Evolutionary conservation across 768 basidiomycete genomes (phyloP).

Genomic region (Epithele typhae): DNA sequence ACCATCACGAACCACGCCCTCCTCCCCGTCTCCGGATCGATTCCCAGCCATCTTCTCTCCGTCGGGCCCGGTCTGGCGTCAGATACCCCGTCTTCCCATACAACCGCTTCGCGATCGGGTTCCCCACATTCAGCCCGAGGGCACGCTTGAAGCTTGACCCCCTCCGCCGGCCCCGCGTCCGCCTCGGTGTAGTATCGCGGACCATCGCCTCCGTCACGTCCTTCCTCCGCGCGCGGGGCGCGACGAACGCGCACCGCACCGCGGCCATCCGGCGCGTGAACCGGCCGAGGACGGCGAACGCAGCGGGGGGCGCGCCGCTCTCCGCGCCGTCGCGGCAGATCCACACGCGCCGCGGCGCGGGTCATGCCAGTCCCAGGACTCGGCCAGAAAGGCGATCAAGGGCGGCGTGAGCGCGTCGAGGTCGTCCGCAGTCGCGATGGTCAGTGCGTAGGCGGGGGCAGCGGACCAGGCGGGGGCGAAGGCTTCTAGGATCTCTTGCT

Average conservation of each 20-base stretch:
- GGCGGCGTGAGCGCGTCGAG: conserved; percentile 5
- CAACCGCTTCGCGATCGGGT: background rate
- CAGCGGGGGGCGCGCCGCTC: too few species aligned
- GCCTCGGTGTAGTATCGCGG: conserved; percentile 15
- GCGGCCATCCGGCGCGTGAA: conserved; percentile 13
- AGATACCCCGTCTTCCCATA: conserved; percentile 3
- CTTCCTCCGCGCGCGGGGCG: conserved; percentile 8
- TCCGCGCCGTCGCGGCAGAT: conserved; percentile 2
- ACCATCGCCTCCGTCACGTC: conserved; percentile 18
- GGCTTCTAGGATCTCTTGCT: background rate
- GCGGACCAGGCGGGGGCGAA: conserved; percentile 8
- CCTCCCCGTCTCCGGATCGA: background rate
- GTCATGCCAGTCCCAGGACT: background rate
- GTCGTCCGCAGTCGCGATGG: background rate
- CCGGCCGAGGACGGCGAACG: conserved; percentile 12
- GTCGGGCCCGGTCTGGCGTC: background rate
- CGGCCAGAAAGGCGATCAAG: conserved; percentile 7
- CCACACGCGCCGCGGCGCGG: background rate
- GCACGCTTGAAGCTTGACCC: conserved; percentile 7
- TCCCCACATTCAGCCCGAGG: conserved; percentile 3
- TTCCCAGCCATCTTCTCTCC: background rate
- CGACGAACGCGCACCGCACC: conserved; percentile 17
- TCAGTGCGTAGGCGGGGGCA: background rate
- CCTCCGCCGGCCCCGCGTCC: background rate
- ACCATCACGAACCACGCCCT: conserved; percentile 2